Conservation (phyloP, 2,329 filamentous ascomycete species). For the Sordariomycetes sp. region DNA sequence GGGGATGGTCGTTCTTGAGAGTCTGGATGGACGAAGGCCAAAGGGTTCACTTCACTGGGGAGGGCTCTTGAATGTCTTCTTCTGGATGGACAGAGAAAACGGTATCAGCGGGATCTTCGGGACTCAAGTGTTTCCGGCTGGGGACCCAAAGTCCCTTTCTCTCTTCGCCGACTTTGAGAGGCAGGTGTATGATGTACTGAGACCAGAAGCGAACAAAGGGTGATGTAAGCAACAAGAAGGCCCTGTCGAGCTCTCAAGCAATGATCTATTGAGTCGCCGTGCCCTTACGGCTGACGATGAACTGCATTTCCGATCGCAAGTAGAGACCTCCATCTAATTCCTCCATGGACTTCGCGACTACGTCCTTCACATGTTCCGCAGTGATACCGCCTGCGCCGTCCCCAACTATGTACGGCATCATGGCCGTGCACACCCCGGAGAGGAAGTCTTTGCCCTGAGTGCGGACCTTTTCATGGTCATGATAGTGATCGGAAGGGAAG, state of each 20-base stretch:
- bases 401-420: neutral
- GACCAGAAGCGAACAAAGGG: neutral
- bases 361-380: neutral
- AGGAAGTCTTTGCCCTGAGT: slow-evolving; percentile 1
- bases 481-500: slow-evolving; percentile 1
- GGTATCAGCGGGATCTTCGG: slow-evolving; percentile 1
- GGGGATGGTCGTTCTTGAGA: slow-evolving; percentile 1
- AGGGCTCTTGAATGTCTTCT: slow-evolving; percentile 1
- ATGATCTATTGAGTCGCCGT: no score
- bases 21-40: neutral
- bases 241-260: no score
- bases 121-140: slow-evolving; percentile 1
- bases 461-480: neutral
- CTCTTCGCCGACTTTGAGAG: slow-evolving; percentile 2
- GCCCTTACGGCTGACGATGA: neutral
- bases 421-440: neutral
- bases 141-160: neutral
- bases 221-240: no score
- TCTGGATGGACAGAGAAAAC: slow-evolving; percentile 1
- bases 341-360: slow-evolving; percentile 1
- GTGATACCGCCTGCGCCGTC: neutral
- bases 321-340: neutral
- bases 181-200: neutral
- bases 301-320: slow-evolving; percentile 1
- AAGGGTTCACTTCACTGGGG: slow-evolving; percentile 2